A percentile compares a stretch with the other conserved stretches of the same genome.
Evolutionary conservation across 2,329 filamentous ascomycete species (phyloP).

Genomic region (Periglandula ipomoeae): DNA sequence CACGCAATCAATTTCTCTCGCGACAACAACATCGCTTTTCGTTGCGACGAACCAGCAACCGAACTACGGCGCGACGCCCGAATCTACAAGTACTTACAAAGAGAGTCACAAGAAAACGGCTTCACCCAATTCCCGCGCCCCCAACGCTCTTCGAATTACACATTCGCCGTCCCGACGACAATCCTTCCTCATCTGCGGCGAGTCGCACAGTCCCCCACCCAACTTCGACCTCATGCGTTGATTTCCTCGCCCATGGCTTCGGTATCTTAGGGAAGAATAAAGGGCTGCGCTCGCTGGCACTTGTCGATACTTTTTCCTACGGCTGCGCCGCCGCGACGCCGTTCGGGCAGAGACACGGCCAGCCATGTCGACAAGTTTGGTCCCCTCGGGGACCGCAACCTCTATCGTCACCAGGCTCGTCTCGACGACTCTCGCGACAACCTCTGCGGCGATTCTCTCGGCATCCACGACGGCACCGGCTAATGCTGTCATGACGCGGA

Average conservation of each 20-base stretch:
- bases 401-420: conserved; percentile 1
- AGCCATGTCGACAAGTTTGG: conserved; percentile 7
- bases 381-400: conserved; percentile 4
- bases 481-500: background rate
- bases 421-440: background rate
- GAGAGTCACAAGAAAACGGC: too few relatives aligned
- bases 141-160: too few relatives aligned
- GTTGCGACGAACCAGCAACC: too few relatives aligned
- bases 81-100: too few relatives aligned
- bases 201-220: background rate
- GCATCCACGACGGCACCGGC: background rate
- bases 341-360: conserved; percentile 2
- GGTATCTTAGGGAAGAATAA: background rate
- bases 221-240: background rate
- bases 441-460: conserved; percentile 1
- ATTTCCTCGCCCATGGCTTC: background rate
- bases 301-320: background rate
- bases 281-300: background rate
- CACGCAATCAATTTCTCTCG: too few relatives aligned
- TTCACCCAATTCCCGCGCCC: too few relatives aligned
- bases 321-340: background rate
- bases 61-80: too few relatives aligned
- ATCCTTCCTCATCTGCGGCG: background rate
- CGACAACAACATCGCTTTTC: too few relatives aligned
- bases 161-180: too few relatives aligned